These are phyloP conservation scores for Coniella vitis DNA, from an alignment of 2,329 filamentous ascomycete species.

Conservation along the genomic window DNA sequence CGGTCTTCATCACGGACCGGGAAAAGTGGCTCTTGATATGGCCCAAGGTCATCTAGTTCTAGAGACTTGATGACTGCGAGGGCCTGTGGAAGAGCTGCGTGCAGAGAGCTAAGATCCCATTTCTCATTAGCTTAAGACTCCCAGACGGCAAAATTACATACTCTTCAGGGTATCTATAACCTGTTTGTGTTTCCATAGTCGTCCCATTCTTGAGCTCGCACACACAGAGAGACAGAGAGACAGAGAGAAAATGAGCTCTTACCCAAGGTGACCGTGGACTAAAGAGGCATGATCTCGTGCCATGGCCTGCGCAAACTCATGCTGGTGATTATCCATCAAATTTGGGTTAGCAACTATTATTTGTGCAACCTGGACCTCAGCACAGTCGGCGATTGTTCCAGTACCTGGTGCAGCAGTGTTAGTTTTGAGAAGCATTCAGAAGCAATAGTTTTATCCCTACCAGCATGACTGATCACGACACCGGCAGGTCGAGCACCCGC, in stretches of 20 bases:
- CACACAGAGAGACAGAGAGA: too few species aligned
- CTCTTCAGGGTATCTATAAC: too few species aligned
- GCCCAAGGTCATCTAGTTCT: constrained; percentile 19
- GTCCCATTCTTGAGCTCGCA: too few species aligned
- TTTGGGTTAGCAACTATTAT: constrained; percentile 81
- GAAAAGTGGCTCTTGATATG: constrained; percentile 23
- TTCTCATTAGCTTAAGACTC: not conserved
- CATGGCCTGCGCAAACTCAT: constrained; percentile 74
- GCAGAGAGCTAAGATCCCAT: constrained; percentile 18
- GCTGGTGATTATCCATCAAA: constrained; percentile 85
- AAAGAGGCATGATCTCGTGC: constrained; percentile 65
- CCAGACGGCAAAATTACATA: too few species aligned
- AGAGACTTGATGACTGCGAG: constrained; percentile 17
- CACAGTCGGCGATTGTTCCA: constrained; percentile 78
- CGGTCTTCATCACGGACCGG: constrained; percentile 23
- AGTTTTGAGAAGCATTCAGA: not conserved
- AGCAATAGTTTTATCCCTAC: constrained; percentile 39
- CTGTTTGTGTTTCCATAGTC: too few species aligned
- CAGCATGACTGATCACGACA: constrained; percentile 82
- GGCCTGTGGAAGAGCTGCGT: constrained; percentile 19
- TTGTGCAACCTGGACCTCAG: constrained; percentile 67
- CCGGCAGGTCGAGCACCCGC: constrained; percentile 51
- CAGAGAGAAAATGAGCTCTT: constrained; percentile 24
- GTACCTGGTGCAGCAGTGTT: constrained; percentile 52
- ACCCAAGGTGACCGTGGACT: constrained; percentile 63